phyloP scores from a whole-genome alignment of 1,139 yeast species.

The Blastobotrys indianensis region DNA sequence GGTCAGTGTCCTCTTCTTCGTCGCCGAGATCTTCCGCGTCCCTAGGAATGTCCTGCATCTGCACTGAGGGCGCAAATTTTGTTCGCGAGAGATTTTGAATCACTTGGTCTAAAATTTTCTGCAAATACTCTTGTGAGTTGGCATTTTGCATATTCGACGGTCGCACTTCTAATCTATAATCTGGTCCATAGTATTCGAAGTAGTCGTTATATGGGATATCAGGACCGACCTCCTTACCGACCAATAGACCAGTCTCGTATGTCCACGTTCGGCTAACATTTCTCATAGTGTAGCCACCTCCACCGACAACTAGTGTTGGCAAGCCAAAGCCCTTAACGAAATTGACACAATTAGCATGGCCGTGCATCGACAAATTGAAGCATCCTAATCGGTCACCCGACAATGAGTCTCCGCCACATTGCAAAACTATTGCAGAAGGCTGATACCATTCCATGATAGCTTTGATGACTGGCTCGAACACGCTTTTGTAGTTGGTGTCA shows the following conservation, averaged over 20 bases:
- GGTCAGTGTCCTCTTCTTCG: constrained; percentile 59
- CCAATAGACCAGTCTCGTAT: constrained; percentile 83
- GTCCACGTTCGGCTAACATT: constrained; percentile 97
- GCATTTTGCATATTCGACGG: constrained; percentile 97
- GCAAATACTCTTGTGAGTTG: constrained; percentile 86
- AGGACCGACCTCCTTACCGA: constrained; percentile 67
- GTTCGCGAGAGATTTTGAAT: constrained; percentile 77
- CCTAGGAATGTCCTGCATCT: constrained; percentile 81
- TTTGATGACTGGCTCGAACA: constrained; percentile 78
- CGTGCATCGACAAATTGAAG: constrained; percentile 84
- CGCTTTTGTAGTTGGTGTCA: constrained; percentile 77
- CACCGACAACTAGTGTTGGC: constrained; percentile 90
- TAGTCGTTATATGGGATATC: constrained; percentile 95
- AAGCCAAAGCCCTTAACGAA: constrained; percentile 80
- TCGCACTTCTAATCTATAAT: constrained; percentile 74
- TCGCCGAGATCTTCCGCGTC: constrained; percentile 74
- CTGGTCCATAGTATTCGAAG: constrained; percentile 96
- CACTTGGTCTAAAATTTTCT: constrained; percentile 75
- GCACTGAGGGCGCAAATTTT: constrained; percentile 93
- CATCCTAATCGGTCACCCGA: constrained; percentile 90
- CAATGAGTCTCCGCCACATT: constrained; percentile 80
- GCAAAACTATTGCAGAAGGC: constrained; percentile 87
- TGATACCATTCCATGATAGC: constrained; percentile 90
- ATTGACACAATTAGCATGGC: constrained; percentile 93
- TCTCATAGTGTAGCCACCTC: constrained; percentile 97